These are phyloP conservation scores for Asterella californica DNA, from an alignment of 225 moss, liverwort and hornwort genomes.

Conservation along the genomic window DNA sequence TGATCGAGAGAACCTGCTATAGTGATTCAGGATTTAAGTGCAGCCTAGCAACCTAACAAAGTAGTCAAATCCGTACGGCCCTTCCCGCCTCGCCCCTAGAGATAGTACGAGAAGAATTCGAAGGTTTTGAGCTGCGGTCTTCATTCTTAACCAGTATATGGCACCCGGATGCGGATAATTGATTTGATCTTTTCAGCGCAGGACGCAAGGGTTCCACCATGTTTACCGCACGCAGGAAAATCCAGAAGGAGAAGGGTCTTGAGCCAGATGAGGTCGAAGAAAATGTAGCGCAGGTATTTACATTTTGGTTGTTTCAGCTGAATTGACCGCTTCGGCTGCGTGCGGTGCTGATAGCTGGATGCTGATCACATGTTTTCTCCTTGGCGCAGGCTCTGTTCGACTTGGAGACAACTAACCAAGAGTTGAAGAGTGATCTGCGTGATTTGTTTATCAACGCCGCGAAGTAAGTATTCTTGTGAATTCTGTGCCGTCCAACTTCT, in stretches of 20 bases:
- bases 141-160: background rate
- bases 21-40: background rate
- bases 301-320: background rate
- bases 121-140: background rate
- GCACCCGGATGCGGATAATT: background rate
- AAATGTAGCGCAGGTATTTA: conserved; percentile 63
- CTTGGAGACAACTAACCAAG: conserved; percentile 88
- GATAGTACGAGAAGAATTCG: background rate
- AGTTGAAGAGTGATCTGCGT: conserved; percentile 88
- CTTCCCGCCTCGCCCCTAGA: background rate
- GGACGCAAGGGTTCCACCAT: conserved; percentile 46
- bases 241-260: conserved; percentile 97
- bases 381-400: conserved; percentile 75
- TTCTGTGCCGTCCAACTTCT: background rate
- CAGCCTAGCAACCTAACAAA: background rate
- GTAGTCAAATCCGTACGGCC: background rate
- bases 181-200: background rate
- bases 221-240: conserved; percentile 92
- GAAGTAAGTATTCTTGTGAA: conserved; percentile 28
- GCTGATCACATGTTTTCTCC: background rate
- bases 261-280: conserved; percentile 97
- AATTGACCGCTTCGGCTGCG: background rate
- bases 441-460: conserved; percentile 96
- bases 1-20: background rate
- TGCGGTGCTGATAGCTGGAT: background rate